Percentiles rank a stretch among this genome's conserved stretches.
These are phyloP conservation scores for Salix dunnii DNA, from an alignment of 345 rosid species.

Conservation along the genomic window DNA sequence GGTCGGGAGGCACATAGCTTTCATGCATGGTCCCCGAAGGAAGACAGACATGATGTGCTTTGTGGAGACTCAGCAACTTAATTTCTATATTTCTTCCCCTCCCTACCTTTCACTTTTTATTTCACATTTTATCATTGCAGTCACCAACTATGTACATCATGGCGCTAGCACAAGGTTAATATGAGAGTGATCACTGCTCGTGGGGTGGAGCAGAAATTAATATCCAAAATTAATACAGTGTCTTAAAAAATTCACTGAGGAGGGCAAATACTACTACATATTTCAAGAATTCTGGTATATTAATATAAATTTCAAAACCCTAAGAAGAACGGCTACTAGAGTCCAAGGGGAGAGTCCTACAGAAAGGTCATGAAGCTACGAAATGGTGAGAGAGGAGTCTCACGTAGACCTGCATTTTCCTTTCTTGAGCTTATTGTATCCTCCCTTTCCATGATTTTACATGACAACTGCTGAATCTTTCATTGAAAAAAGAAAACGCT, in stretches of 20 bases:
- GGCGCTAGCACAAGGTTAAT: neutral
- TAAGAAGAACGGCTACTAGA: neutral
- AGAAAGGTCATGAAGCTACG: neutral
- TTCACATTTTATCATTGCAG: slow-evolving; percentile 9
- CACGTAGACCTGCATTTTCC: neutral
- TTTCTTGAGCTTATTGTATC: slow-evolving; percentile 4
- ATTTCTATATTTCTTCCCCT: neutral
- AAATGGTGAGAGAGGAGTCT: neutral
- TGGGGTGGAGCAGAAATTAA: too few relatives aligned
- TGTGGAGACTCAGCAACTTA: slow-evolving; percentile 1
- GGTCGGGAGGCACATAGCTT: slow-evolving; percentile 55
- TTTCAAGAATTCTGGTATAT: neutral
- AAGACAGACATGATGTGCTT: slow-evolving; percentile 15
- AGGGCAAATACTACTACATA: neutral
- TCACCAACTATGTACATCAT: slow-evolving; percentile 10
- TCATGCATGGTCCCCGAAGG: slow-evolving; percentile 35
- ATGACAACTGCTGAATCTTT: slow-evolving; percentile 21
- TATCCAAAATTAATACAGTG: neutral
- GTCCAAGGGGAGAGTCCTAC: neutral
- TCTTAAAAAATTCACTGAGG: neutral
- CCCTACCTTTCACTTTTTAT: neutral
- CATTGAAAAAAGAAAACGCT: neutral
- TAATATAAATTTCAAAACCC: neutral
- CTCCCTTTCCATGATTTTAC: slow-evolving; percentile 22
- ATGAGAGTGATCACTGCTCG: neutral